Evolutionary conservation across 768 basidiomycete genomes (phyloP), one percentile per base, ranked within the genome.

Genomic region (Lyophyllum semitale): DNA sequence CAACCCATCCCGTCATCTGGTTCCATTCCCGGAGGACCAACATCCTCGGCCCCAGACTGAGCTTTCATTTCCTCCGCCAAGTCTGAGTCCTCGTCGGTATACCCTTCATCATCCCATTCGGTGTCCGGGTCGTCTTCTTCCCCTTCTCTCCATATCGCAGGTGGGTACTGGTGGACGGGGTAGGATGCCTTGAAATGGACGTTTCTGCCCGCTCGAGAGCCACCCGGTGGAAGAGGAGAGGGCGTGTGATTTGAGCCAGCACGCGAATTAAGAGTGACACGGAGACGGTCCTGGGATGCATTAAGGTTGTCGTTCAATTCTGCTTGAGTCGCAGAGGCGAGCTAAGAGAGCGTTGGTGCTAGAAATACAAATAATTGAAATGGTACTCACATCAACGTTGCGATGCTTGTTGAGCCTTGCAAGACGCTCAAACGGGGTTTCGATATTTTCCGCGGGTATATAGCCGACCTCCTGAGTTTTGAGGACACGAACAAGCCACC

Each of bases 381-480:
- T 47, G 40, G 46, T 0, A 78, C 92, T 66, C 71, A 95, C 94
- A 70, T 98, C 96, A 51, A 98, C 89, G 70, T 99, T 99, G 27
- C 95, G 82, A 67, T 97, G 94, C 68, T 98, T 98, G 76, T 99
- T 98, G 52, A 98, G 79, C 54, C 97, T 78, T 0, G 97, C 97
- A 6, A 98, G 82, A 32, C 97, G 83, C 68, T 99, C 97, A 64
- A 94, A 97, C 0, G 97, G 97, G 0, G 97, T 99, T 71, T 99
- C 97, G 61, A 99, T 98, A 70, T 98, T 98, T 74, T 99, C 97
- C 0, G 97, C 97, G 17, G 97, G 97, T 47, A 99, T 98, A 70
- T 99, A 99, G 0, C 97, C 97, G 15, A 99, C 93, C 65, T 97
- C 95, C 71, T 98, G 95, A 8, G 96, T 98, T 76, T 98, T 98